phyloP scores from a whole-genome alignment of 371 early-diverging fungal species.

The Apophysomyces variabilis region DNA sequence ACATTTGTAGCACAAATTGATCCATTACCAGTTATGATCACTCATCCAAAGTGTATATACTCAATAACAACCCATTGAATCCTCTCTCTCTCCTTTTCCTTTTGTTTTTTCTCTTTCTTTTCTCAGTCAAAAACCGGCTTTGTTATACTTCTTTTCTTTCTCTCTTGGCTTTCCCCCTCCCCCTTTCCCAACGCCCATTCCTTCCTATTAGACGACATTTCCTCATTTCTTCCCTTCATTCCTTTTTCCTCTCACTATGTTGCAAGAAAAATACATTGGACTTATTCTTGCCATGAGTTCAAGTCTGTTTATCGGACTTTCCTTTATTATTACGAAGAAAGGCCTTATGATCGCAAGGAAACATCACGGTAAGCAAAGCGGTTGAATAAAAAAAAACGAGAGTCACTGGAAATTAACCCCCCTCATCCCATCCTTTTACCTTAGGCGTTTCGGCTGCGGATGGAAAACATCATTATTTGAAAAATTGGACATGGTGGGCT shows the following conservation, averaged over 20 bases:
- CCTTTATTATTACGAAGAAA: slow-evolving; percentile 87
- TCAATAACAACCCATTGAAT: neutral
- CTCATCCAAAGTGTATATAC: neutral
- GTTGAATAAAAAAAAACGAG: neutral
- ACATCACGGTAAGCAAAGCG: slow-evolving; percentile 28
- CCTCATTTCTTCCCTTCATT: neutral
- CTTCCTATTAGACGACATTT: no score
- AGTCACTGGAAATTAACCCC: neutral
- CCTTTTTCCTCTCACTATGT: slow-evolving; percentile 27
- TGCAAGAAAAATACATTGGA: slow-evolving; percentile 84
- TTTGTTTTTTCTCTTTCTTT: neutral
- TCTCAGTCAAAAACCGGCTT: neutral
- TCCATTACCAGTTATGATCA: slow-evolving; percentile 1
- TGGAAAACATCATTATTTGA: slow-evolving; percentile 71
- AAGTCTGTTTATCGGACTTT: slow-evolving; percentile 80
- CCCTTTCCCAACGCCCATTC: no score
- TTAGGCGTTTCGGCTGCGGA: slow-evolving; percentile 69
- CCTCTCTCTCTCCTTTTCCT: neutral
- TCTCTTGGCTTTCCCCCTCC: no score
- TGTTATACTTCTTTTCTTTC: neutral
- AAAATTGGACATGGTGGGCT: slow-evolving; percentile 85
- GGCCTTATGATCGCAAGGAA: slow-evolving; percentile 50
- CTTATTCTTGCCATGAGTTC: slow-evolving; percentile 83
- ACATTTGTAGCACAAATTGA: neutral
- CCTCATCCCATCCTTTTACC: neutral